phyloP scores from a whole-genome alignment of 2,329 filamentous ascomycete genomes.

The Chlorencoelia australis region DNA sequence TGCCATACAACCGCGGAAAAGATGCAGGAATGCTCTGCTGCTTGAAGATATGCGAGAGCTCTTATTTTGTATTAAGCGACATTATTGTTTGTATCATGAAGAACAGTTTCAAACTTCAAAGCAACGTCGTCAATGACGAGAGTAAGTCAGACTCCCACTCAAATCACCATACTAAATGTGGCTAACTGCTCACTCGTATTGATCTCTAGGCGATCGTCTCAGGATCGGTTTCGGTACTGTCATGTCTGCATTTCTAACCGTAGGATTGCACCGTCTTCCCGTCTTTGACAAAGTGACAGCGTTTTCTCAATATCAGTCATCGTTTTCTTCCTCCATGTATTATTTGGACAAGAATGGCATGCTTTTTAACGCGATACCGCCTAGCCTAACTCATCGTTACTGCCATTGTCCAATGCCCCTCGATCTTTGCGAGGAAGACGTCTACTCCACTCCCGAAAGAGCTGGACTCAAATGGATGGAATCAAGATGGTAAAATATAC shows the following conservation, averaged over 20 bases:
- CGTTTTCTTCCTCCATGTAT: slow-evolving; percentile 18
- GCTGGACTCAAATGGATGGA: slow-evolving; percentile 21
- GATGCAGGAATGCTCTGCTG: slow-evolving; percentile 25
- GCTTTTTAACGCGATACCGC: slow-evolving; percentile 20
- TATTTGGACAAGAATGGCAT: slow-evolving; percentile 18
- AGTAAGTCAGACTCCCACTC: slow-evolving; percentile 5
- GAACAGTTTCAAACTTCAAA: background rate
- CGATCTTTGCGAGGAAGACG: slow-evolving; percentile 17
- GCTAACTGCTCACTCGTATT: slow-evolving; percentile 1
- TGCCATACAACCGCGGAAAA: slow-evolving; percentile 21
- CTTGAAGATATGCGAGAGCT: slow-evolving; percentile 13
- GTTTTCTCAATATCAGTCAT: slow-evolving; percentile 19
- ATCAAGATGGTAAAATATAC: slow-evolving; percentile 12
- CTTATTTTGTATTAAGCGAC: slow-evolving; percentile 7
- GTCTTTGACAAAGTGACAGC: slow-evolving; percentile 15
- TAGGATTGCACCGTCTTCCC: slow-evolving; percentile 21
- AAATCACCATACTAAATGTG: background rate
- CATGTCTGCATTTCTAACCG: slow-evolving; percentile 15
- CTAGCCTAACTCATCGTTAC: slow-evolving; percentile 17
- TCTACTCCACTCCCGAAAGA: slow-evolving; percentile 14
- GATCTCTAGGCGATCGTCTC: slow-evolving; percentile 10
- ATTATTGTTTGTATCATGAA: slow-evolving; percentile 7
- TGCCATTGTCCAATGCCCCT: slow-evolving; percentile 18
- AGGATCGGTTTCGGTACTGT: slow-evolving; percentile 18
- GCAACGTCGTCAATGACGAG: slow-evolving; percentile 7